Evolutionary conservation across 192 early-diverging fungal species (phyloP), one percentile per base, ranked within the genome.

Genomic region (Gryganskiella cystojenkinii): DNA sequence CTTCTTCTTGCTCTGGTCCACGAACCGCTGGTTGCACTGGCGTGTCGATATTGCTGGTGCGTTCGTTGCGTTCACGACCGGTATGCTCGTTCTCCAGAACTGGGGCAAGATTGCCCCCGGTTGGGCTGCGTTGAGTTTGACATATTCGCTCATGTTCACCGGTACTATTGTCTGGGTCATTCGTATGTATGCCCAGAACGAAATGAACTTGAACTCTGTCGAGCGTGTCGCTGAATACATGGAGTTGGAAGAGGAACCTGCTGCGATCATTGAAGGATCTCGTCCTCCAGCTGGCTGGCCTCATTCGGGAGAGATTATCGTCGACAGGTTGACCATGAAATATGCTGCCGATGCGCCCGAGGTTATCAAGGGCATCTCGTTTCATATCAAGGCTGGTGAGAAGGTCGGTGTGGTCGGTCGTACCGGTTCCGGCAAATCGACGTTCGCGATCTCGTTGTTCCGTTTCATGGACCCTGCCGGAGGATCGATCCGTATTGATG

Each of bases 171-270:
- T 93, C 49, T 96, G 95, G 95, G 76, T 93, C 27, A 87, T 97
- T 50, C 88, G 95, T 47, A 87, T 84, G 64, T 94, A 92, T 67
- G 87, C 89, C 56, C 75, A 90, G 51, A 92, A 94, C 84, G 95
- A 98, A 79, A 92, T 95, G 87, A 88, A 85, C 71, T 85, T 97
- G 85, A 95, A 94, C 70, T 83, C 92, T 3, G 90, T 96, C 35
- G 96, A 98, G 81, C 91, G 96, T 28, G 81, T 97, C 33, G 71
- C 86, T 37, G 95, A 97, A 82, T 98, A 97, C 67, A 53, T 93
- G 63, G 67, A 82, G 0, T 74, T 97, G 27, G 94, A 95, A 28
- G 90, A 96, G 64, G 95, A 98, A 61, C 84, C 90, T 0, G 64
- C 89, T 5, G 76, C 84, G 42, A 71, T 90, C 30, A 75, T 89